These are phyloP conservation scores for Acanthamoeba healyi DNA, from an alignment of 208 protist genomes.

Conservation along the genomic window DNA sequence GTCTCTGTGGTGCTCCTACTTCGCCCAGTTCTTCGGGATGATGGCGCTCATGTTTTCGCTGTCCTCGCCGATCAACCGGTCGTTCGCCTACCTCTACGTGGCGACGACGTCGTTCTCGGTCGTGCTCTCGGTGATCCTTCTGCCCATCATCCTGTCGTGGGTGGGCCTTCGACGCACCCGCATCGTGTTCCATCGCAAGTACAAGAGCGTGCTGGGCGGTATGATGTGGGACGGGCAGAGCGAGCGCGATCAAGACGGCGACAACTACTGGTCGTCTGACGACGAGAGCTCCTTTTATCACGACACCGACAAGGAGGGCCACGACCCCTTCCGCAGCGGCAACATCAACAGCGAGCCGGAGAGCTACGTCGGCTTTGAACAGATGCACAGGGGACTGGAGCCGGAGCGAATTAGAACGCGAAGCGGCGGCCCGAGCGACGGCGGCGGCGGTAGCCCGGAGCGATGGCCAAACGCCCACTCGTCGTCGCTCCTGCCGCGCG, in stretches of 20 bases:
- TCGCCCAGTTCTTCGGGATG: slow-evolving; percentile 28
- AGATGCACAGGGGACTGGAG: background rate
- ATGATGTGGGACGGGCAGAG: background rate
- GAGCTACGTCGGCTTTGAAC: background rate
- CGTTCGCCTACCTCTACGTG: slow-evolving; percentile 38
- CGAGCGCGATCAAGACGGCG: background rate
- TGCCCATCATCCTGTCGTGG: slow-evolving; percentile 27
- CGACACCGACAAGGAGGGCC: slow-evolving; percentile 7
- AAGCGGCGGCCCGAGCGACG: background rate
- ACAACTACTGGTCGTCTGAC: slow-evolving; percentile 46
- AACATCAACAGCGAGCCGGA: slow-evolving; percentile 1
- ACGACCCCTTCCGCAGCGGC: background rate
- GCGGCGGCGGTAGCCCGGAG: background rate
- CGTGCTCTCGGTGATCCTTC: background rate
- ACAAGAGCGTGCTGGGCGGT: slow-evolving; percentile 25
- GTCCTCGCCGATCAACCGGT: slow-evolving; percentile 12
- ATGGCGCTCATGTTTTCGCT: slow-evolving; percentile 30
- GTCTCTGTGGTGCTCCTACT: background rate
- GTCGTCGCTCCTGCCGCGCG: background rate
- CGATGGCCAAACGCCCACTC: background rate
- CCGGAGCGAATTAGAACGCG: background rate
- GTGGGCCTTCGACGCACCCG: background rate
- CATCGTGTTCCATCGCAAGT: slow-evolving; percentile 7
- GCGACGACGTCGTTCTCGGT: background rate
- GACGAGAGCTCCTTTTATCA: slow-evolving; percentile 52